Base-by-base conservation (phyloP, 164 flowering plant species). In the Vitis rupestris region DNA sequence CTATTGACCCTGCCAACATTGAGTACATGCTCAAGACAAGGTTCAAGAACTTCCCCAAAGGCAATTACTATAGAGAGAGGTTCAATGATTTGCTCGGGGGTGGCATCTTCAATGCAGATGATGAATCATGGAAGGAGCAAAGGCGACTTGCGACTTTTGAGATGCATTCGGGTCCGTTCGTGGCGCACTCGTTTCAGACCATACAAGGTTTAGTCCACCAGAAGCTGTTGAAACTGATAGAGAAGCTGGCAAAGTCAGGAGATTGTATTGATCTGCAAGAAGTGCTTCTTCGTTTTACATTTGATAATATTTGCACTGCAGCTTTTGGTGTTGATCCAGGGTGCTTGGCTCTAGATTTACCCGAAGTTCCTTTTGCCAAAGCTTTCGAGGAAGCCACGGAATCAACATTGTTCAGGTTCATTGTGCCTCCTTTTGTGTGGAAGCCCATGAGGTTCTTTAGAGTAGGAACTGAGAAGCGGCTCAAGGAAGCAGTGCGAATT, bases 21-120 rank as follows among this genome's bases (percentile, higher is more conserved):
- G 89, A 93, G 76, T 84, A 88, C 74, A 81, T 93, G 63, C 87
- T 93, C 51, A 93, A 87, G 64, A 91, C 94, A 19, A 80, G 72
- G 2, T 91, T 90, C 82, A 75, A 64, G 10, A 93, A 88, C 76
- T 93, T 86, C 83, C 98, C 97, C 0, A 93, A 93, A 72, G 97
- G 97, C 0, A 72, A 74, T 19, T 82, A 81, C 63, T 91, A 81
- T 67, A 66, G 84, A 2, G 90, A 90, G 67, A 73, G 88, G 37
- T 83, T 93, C 37, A 9, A 58, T 0, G 94, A 93, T 27, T 74
- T 93, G 17, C 89, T 93, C 9, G 95, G 97, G 0, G 76, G 77
- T 50, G 98, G 97, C 7, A 90, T 93, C 48, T 93, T 93, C 69
- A 91, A 88, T 63, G 88, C 83, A 10, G 98, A 93, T 48, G 87